phyloP scores from a whole-genome alignment of 2,329 filamentous ascomycete genomes.

The Nothomitra cinnamomea region DNA sequence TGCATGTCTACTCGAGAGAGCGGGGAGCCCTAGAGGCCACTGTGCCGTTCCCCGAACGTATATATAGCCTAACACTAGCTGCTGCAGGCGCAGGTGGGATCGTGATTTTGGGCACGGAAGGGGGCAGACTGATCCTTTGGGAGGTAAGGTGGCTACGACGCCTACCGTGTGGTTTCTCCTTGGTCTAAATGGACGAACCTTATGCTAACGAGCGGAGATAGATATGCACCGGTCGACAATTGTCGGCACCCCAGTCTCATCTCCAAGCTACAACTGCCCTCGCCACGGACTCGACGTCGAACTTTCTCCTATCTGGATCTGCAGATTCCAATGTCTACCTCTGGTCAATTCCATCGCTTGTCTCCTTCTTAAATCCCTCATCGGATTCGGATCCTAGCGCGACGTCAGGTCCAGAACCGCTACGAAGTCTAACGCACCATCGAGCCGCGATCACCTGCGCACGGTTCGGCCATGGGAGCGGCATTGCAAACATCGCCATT shows the following conservation, averaged over 20 bases:
- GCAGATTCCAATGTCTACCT: conserved; percentile 82
- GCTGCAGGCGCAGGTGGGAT: conserved; percentile 35
- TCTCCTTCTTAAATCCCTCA: conserved; percentile 38
- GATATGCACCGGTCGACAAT: conserved; percentile 58
- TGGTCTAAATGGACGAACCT: conserved; percentile 9
- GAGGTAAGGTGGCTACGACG: conserved; percentile 44
- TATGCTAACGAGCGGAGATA: conserved; percentile 20
- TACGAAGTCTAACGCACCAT: conserved; percentile 63
- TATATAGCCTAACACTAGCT: conserved; percentile 59
- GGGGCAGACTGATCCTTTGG: conserved; percentile 79
- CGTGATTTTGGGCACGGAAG: conserved; percentile 63
- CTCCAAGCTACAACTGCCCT: conserved; percentile 67
- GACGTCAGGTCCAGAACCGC: conserved; percentile 44
- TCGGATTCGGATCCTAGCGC: conserved; percentile 28
- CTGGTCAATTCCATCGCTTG: conserved; percentile 65
- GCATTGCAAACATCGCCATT: conserved; percentile 64
- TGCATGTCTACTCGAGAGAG: conserved; percentile 78
- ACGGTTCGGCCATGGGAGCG: conserved; percentile 47
- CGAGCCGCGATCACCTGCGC: conserved; percentile 52
- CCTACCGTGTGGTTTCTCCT: conserved; percentile 13
- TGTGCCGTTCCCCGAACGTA: conserved; percentile 73
- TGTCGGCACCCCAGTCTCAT: conserved; percentile 61
- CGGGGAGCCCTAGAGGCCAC: conserved; percentile 78
- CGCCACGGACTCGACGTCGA: conserved; percentile 49
- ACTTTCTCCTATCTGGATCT: conserved; percentile 61